A percentile compares a stretch with the other conserved stretches of the same genome.
Conservation (phyloP, 2,329 filamentous ascomycete species). For the Colletotrichum spaethianum region DNA sequence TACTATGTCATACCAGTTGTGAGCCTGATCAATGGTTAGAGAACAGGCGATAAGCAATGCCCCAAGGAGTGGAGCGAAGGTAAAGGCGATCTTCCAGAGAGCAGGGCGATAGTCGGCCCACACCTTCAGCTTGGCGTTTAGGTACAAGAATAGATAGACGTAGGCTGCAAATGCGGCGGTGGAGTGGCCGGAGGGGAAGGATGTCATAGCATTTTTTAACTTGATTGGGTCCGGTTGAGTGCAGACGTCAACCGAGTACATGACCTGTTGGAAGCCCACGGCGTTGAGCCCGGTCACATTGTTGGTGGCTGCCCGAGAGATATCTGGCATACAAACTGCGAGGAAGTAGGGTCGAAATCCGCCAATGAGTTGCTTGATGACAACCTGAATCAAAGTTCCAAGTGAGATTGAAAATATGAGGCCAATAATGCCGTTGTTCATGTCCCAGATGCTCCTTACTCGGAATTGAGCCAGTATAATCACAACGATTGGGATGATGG, state of each 20-base stretch:
- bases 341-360: conserved; percentile 76
- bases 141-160: conserved; percentile 75
- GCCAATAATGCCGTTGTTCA: conserved; percentile 75
- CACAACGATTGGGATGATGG: conserved; percentile 69
- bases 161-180: conserved; percentile 75
- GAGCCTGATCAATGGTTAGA: conserved; percentile 75
- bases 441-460: conserved; percentile 70
- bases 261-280: conserved; percentile 70
- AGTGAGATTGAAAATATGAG: conserved; percentile 72
- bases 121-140: conserved; percentile 81
- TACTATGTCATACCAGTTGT: conserved; percentile 80
- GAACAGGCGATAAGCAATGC: conserved; percentile 73
- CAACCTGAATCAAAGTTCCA: conserved; percentile 75
- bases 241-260: conserved; percentile 76
- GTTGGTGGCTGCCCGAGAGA: conserved; percentile 58
- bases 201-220: conserved; percentile 74
- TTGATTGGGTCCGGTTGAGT: conserved; percentile 65
- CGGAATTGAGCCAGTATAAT: conserved; percentile 72
- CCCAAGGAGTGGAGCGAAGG: conserved; percentile 72
- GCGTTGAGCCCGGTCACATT: conserved; percentile 57
- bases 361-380: conserved; percentile 76
- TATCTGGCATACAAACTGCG: conserved; percentile 72
- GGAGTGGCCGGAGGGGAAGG: conserved; percentile 78
- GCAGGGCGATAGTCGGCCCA: conserved; percentile 76
- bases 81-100: conserved; percentile 75